Conservation (phyloP, 805 yeast species). For the Candida koratica region DNA sequence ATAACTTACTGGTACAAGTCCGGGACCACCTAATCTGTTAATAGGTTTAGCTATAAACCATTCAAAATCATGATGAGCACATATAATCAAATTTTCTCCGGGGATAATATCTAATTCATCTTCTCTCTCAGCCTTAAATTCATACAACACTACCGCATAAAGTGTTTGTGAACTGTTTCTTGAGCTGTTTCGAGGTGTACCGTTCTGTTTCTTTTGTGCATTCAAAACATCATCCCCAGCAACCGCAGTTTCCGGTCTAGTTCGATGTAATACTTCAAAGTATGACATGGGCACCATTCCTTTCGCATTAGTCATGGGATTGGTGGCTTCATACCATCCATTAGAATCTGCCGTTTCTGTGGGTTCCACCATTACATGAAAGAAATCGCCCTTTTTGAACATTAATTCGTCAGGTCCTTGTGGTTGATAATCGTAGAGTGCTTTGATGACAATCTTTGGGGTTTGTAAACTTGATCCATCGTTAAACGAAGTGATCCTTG, state of each 20-base stretch:
- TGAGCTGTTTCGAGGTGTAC: constrained; percentile 3
- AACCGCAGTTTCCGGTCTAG: constrained; percentile 35
- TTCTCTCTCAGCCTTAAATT: constrained; percentile 73
- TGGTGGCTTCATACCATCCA: constrained; percentile 83
- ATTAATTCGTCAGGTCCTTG: constrained; percentile 78
- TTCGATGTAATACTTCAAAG: constrained; percentile 73
- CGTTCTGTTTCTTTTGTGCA: neutral
- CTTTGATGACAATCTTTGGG: constrained; percentile 82
- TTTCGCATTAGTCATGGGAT: constrained; percentile 69
- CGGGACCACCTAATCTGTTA: constrained; percentile 94
- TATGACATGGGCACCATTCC: constrained; percentile 87
- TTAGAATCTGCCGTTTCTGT: constrained; percentile 26
- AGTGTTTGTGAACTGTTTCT: constrained; percentile 43
- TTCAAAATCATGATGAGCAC: constrained; percentile 94
- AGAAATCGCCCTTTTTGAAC: constrained; percentile 81
- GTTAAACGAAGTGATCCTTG: constrained; percentile 21
- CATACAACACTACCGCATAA: constrained; percentile 83
- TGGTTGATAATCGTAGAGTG: constrained; percentile 71
- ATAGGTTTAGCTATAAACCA: constrained; percentile 98
- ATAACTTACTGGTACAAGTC: constrained; percentile 87
- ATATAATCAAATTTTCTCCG: constrained; percentile 86
- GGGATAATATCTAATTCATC: constrained; percentile 83
- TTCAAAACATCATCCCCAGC: neutral
- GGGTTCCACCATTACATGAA: constrained; percentile 54
- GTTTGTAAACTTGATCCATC: constrained; percentile 34